These are phyloP conservation scores for Papiliotrema nemorosa DNA, from an alignment of 1,284 basidiomycete genomes.

Conservation along the genomic window DNA sequence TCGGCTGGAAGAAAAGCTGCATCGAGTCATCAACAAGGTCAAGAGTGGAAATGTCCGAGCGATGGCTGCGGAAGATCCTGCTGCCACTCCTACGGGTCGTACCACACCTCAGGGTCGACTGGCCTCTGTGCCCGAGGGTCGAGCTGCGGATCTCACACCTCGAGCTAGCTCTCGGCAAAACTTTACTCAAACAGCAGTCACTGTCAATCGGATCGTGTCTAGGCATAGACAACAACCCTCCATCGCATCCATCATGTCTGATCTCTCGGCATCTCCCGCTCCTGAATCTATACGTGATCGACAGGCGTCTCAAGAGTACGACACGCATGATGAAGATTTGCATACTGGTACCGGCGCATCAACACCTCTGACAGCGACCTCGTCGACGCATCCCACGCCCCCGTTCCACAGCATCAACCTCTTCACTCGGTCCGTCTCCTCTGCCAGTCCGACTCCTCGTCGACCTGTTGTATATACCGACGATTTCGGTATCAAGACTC, in stretches of 20 bases:
- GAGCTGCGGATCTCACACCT: slow-evolving; percentile 17
- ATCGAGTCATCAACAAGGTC: slow-evolving; percentile 69
- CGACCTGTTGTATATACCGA: slow-evolving; percentile 61
- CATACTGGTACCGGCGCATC: slow-evolving; percentile 23
- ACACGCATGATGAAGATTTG: background rate
- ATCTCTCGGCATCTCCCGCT: slow-evolving; percentile 19
- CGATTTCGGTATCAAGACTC: slow-evolving; percentile 75
- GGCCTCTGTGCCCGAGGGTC: slow-evolving; percentile 14
- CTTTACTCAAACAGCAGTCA: slow-evolving; percentile 24
- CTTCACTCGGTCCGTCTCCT: slow-evolving; percentile 29
- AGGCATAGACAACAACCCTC: slow-evolving; percentile 47
- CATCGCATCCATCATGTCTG: slow-evolving; percentile 45
- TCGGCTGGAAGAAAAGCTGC: slow-evolving; percentile 66
- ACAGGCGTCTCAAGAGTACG: slow-evolving; percentile 8
- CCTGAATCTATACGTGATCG: slow-evolving; percentile 10
- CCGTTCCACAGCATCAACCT: slow-evolving; percentile 28
- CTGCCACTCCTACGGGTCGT: slow-evolving; percentile 12
- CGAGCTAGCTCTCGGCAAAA: slow-evolving; percentile 14
- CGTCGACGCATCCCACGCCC: slow-evolving; percentile 31
- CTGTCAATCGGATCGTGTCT: slow-evolving; percentile 32
- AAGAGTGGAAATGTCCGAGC: slow-evolving; percentile 5
- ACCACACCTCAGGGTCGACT: slow-evolving; percentile 16
- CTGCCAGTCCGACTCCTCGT: slow-evolving; percentile 21
- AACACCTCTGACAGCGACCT: slow-evolving; percentile 40
- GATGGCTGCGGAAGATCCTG: background rate